Evolutionary conservation across 148 eudicot genomes (phyloP), one percentile per base, ranked within the genome.

Genomic region (Camellia sinensis): DNA sequence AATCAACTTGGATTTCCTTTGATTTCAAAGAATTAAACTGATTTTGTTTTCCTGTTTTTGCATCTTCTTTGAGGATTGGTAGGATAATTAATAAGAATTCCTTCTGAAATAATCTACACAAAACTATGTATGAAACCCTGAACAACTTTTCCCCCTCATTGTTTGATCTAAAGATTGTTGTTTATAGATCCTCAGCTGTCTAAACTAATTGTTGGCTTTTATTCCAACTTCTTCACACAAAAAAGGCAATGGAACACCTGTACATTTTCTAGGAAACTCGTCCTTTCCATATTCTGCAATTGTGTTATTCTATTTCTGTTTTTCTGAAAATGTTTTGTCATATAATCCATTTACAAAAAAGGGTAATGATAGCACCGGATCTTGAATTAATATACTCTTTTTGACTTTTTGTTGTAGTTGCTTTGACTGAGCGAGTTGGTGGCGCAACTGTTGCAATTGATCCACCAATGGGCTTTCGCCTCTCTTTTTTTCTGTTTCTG

Each of bases 401-500:
- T 80, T 6, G 50, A 19, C 4, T 54, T 77, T 41, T 44, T 69
- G 57, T 71, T 81, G 53, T 22, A 80, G 78, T 64, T 64, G 29
- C 15, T 43, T 54, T 19, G n/a, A 57, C 0, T 15, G 40, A 57
- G 52, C 9, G 3, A 66, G 19, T 81, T 71, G 22, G 54, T 56
- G 74, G 76, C 18, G 41, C 74, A 75, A 46, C 71, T 78, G 68
- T 68, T 53, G 44, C 61, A n/a, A 7, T 60, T 70, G 81, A 68
- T 73, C 60, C 67, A 52, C 21, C 71, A 69, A 88, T 88, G 91
- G 91, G 78, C 48, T 88, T 50, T 66, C 48, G 45, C 65, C 62
- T 80, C 46, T 73, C 52, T 48, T 74, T 89, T 69, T 80, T 87
- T 40, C 75, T 89, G 72, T 44, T 90, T 82, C 74, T 92, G 79